Evolutionary conservation across 129 eudicot species (phyloP).

Genomic region (Tagetes erecta): DNA sequence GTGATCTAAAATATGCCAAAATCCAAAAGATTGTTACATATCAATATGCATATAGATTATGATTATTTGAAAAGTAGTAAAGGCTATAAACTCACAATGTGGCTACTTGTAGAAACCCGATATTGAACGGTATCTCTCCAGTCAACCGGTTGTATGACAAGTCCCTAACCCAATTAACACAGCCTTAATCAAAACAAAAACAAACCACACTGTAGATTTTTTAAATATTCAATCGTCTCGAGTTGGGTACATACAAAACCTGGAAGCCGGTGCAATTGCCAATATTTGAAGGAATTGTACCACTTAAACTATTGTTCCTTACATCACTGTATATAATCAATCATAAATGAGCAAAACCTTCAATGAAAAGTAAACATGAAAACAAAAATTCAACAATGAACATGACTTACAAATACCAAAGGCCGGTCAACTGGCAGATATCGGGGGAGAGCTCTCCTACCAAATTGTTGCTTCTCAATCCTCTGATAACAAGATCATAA

Average conservation of each 20-base stretch:
- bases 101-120: conserved; percentile 96
- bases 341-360: background rate
- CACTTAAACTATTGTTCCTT: conserved; percentile 91
- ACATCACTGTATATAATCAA: conserved; percentile 62
- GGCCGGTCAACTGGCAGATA: conserved; percentile 91
- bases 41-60: background rate
- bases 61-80: background rate
- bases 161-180: conserved; percentile 53
- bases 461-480: conserved; percentile 84
- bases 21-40: background rate
- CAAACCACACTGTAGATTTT: background rate
- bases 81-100: conserved; percentile 66
- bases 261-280: conserved; percentile 99
- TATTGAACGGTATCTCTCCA: conserved; percentile 89
- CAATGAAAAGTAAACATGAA: background rate
- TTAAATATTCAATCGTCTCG: background rate
- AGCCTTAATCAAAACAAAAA: background rate
- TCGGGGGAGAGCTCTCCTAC: conserved; percentile 86
- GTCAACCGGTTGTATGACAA: conserved; percentile 79
- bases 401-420: conserved; percentile 96
- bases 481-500: conserved; percentile 40
- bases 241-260: conserved; percentile 75
- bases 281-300: conserved; percentile 71
- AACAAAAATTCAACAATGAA: background rate
- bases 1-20: conserved; percentile 47